Evolutionary conservation across 768 basidiomycete genomes (phyloP).

Genomic region (Suillus spraguei): DNA sequence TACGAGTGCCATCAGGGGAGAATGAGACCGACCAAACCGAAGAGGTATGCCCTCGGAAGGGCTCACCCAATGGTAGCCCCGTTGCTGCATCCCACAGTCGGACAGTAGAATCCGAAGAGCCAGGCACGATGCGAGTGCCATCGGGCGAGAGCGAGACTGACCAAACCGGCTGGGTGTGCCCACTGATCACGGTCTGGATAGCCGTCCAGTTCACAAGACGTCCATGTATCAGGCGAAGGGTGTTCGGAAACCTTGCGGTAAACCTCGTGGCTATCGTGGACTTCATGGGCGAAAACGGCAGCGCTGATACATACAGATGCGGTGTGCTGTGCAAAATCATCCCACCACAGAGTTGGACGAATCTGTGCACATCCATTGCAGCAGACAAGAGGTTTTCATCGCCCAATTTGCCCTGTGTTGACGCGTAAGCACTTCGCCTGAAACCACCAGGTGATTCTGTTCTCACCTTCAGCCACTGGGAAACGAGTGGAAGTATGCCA

Average conservation of each 20-base stretch:
- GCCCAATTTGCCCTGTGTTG: not conserved
- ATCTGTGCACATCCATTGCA: slow-evolving; percentile 15
- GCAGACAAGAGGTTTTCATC: slow-evolving; percentile 2
- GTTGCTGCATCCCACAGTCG: slow-evolving; percentile 21
- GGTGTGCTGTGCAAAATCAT: slow-evolving; percentile 21
- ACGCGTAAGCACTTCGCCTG: not conserved
- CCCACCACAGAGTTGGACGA: slow-evolving; percentile 16
- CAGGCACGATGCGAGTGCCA: slow-evolving; percentile 20
- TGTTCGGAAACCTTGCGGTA: not conserved
- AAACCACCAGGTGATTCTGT: not conserved
- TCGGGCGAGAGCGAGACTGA: slow-evolving; percentile 11
- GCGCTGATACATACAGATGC: slow-evolving; percentile 28
- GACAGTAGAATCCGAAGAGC: slow-evolving; percentile 20
- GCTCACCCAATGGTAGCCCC: not conserved
- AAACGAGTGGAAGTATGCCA: not conserved
- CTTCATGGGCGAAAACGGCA: slow-evolving; percentile 26
- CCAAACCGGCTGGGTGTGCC: not conserved
- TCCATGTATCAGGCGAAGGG: not conserved
- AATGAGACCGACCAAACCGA: slow-evolving; percentile 7
- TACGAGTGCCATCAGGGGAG: slow-evolving; percentile 13
- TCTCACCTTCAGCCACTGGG: slow-evolving; percentile 1
- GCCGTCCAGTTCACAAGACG: slow-evolving; percentile 5
- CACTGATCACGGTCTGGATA: slow-evolving; percentile 10
- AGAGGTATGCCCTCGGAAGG: not conserved
- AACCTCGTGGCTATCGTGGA: slow-evolving; percentile 25